Percentiles rank a stretch among this genome's conserved stretches.
These are phyloP conservation scores for Leishmania major DNA, from an alignment of 208 protist species.

Conservation along the genomic window DNA sequence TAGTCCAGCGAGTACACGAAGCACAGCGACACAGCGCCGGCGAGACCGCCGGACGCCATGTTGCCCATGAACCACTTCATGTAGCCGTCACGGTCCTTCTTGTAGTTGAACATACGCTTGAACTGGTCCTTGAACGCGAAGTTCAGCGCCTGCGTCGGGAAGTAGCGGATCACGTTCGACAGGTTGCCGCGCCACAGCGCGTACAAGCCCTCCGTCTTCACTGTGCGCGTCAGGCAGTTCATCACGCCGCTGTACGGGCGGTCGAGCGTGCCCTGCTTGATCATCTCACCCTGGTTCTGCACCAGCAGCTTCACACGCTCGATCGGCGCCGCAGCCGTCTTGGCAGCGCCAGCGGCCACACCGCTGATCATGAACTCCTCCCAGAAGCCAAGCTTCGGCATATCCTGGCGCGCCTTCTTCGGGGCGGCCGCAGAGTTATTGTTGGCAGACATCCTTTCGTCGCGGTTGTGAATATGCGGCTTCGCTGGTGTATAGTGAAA, in stretches of 20 bases:
- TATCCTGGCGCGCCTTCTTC: constrained; percentile 33
- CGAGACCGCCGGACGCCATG: constrained; percentile 96
- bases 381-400: constrained; percentile 61
- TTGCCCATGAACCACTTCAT: constrained; percentile 92
- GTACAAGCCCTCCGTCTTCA: constrained; percentile 92
- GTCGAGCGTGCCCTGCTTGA: constrained; percentile 76
- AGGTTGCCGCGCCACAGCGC: constrained; percentile 98
- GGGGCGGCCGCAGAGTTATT: constrained; percentile 23
- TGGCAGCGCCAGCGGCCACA: constrained; percentile 81
- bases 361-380: constrained; percentile 88
- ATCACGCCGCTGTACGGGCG: constrained; percentile 94
- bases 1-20: constrained; percentile 98
- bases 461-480: background rate
- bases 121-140: constrained; percentile 98
- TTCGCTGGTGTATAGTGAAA: background rate
- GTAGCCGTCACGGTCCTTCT: constrained; percentile 79
- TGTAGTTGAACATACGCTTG: constrained; percentile 95
- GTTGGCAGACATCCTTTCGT: constrained; percentile 25
- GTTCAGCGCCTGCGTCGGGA: constrained; percentile 98
- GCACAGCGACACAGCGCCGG: constrained; percentile 94
- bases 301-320: constrained; percentile 97
- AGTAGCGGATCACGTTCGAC: constrained; percentile 97
- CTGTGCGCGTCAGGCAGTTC: constrained; percentile 95
- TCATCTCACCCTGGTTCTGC: constrained; percentile 92
- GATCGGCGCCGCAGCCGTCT: constrained; percentile 95